Evolutionary conservation across 2,329 filamentous ascomycete species (phyloP).

Genomic region (Truncatella angustata): DNA sequence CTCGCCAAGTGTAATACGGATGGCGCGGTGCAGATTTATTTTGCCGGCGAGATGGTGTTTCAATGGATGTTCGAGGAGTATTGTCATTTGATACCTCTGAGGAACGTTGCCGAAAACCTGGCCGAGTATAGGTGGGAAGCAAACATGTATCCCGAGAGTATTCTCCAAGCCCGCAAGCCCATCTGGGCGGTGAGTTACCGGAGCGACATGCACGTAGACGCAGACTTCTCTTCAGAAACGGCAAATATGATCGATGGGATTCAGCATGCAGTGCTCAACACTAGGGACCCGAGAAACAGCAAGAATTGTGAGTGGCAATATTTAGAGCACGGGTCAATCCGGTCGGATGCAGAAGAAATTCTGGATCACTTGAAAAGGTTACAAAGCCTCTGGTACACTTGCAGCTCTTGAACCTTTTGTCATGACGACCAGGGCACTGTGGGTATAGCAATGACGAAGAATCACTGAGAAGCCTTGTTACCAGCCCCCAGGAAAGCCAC

Average conservation of each 20-base stretch:
- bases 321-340: neutral
- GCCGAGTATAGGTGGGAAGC: neutral
- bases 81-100: slow-evolving; percentile 4
- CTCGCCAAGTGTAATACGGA: neutral
- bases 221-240: neutral
- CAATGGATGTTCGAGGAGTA: slow-evolving; percentile 19
- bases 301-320: neutral
- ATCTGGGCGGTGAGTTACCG: neutral
- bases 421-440: too few species aligned
- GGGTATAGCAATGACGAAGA: too few species aligned
- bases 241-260: neutral
- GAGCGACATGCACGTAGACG: neutral
- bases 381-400: too few species aligned
- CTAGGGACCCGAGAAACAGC: neutral
- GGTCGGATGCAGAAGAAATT: neutral
- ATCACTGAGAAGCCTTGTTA: too few species aligned
- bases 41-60: slow-evolving; percentile 23
- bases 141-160: neutral
- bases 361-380: neutral
- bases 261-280: neutral
- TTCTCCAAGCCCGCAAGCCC: neutral
- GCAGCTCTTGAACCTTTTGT: too few species aligned
- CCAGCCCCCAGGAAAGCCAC: too few species aligned
- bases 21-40: slow-evolving; percentile 12
- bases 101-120: neutral